These are phyloP conservation scores for Mycena sanguinolenta DNA, from an alignment of 768 basidiomycete species.

Conservation along the genomic window DNA sequence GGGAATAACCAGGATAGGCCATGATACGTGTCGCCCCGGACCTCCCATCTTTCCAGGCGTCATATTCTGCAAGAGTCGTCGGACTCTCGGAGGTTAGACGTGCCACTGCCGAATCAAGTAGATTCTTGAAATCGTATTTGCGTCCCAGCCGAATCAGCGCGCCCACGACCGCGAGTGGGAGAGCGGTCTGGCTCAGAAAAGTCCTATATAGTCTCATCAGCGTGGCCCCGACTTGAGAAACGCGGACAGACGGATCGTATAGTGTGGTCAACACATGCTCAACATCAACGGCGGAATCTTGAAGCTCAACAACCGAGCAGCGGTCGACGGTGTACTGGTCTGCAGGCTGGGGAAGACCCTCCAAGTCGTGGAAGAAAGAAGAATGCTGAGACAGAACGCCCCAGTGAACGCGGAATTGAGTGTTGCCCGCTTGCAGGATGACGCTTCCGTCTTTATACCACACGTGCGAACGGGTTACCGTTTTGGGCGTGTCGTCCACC, in stretches of 20 bases:
- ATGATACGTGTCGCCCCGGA: not conserved
- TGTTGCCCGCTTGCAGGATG: not conserved
- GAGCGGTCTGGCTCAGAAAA: not conserved
- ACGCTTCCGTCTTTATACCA: slow-evolving; percentile 4
- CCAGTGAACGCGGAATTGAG: not conserved
- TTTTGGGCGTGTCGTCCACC: too few relatives aligned
- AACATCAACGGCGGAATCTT: not conserved
- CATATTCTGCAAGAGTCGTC: not conserved
- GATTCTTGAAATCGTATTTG: not conserved
- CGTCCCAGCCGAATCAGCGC: not conserved
- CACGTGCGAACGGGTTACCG: slow-evolving; percentile 2
- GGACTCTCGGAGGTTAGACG: not conserved
- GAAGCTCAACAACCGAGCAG: not conserved
- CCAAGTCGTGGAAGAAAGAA: not conserved
- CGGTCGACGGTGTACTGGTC: not conserved
- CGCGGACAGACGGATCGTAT: not conserved
- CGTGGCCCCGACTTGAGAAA: not conserved
- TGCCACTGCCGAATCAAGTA: not conserved
- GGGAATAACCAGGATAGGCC: not conserved
- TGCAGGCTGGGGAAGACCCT: not conserved
- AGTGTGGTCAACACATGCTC: not conserved
- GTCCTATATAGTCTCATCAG: not conserved
- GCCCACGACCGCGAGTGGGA: not conserved
- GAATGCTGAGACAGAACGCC: not conserved
- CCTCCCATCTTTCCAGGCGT: not conserved